These are phyloP conservation scores for Pluteus cervinus DNA, from an alignment of 768 basidiomycete species.

Conservation along the genomic window DNA sequence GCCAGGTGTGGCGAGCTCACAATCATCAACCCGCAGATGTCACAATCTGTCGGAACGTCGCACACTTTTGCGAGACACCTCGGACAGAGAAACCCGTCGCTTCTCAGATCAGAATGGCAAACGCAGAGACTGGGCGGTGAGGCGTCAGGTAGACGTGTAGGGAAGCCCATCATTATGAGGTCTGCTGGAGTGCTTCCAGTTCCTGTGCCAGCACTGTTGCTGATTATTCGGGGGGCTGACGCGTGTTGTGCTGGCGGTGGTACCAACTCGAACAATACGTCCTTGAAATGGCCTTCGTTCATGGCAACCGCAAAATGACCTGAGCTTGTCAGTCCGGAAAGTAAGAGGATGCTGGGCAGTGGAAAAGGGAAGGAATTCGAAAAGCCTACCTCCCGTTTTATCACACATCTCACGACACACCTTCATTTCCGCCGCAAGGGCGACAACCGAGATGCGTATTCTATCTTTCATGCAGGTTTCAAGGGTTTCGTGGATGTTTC, in stretches of 20 bases:
- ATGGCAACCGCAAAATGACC: constrained; percentile 94
- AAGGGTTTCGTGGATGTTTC: constrained; percentile 94
- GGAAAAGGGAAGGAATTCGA: constrained; percentile 4
- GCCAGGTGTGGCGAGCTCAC: constrained; percentile 97
- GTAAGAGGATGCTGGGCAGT: constrained; percentile 4
- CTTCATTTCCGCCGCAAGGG: constrained; percentile 97
- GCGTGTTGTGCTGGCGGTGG: constrained; percentile 86
- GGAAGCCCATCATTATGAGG: constrained; percentile 99
- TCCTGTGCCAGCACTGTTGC: constrained; percentile 33
- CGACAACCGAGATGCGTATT: constrained; percentile 89
- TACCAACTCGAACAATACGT: constrained; percentile 91
- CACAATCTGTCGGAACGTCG: constrained; percentile 97
- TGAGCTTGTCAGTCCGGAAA: constrained; percentile 19
- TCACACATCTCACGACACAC: constrained; percentile 90
- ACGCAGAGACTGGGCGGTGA: constrained; percentile 83
- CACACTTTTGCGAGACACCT: constrained; percentile 90
- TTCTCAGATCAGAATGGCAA: constrained; percentile 90
- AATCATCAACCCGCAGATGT: constrained; percentile 95
- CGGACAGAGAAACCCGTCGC: constrained; percentile 92
- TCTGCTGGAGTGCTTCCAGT: constrained; percentile 66
- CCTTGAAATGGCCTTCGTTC: constrained; percentile 96
- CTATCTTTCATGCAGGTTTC: constrained; percentile 76
- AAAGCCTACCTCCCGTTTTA: constrained; percentile 79
- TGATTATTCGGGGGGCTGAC: no score
- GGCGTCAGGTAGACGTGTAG: constrained; percentile 81